Evolutionary conservation across 2,329 filamentous ascomycete species (phyloP).

Genomic region (Elsinoe batatas): DNA sequence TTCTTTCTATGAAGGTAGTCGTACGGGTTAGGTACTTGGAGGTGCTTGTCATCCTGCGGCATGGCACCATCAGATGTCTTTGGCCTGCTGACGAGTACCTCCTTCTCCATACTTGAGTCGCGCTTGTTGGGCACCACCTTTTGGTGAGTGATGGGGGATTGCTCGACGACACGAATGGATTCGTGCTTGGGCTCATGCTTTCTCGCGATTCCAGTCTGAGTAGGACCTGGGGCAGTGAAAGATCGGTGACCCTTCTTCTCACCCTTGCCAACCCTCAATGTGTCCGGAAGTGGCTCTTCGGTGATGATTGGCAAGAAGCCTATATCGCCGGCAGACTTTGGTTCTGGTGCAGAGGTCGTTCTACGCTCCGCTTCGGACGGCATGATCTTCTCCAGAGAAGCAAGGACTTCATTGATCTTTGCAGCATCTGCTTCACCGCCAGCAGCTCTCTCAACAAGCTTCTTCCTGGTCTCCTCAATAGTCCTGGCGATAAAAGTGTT

Average conservation of each 20-base stretch:
- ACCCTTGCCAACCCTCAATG: conserved; percentile 17
- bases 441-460: conserved; percentile 43
- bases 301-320: conserved; percentile 41
- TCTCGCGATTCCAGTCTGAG: neutral
- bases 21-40: conserved; percentile 14
- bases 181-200: conserved; percentile 4
- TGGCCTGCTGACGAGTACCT: conserved; percentile 1
- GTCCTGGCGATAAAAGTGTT: conserved; percentile 45
- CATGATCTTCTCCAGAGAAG: conserved; percentile 30
- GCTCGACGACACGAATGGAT: conserved; percentile 46
- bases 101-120: conserved; percentile 9
- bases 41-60: conserved; percentile 11
- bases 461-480: conserved; percentile 48
- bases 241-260: conserved; percentile 30
- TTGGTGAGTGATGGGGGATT: conserved; percentile 21
- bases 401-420: conserved; percentile 51
- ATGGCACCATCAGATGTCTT: conserved; percentile 10
- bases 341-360: conserved; percentile 37
- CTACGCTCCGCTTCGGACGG: conserved; percentile 29
- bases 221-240: conserved; percentile 33
- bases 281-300: conserved; percentile 37
- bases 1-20: conserved; percentile 15
- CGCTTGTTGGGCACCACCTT: neutral
- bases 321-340: conserved; percentile 23
- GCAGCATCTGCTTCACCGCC: conserved; percentile 39